Conservation (phyloP, 2,329 filamentous ascomycete genomes). For the Monilinia aucupariae region DNA sequence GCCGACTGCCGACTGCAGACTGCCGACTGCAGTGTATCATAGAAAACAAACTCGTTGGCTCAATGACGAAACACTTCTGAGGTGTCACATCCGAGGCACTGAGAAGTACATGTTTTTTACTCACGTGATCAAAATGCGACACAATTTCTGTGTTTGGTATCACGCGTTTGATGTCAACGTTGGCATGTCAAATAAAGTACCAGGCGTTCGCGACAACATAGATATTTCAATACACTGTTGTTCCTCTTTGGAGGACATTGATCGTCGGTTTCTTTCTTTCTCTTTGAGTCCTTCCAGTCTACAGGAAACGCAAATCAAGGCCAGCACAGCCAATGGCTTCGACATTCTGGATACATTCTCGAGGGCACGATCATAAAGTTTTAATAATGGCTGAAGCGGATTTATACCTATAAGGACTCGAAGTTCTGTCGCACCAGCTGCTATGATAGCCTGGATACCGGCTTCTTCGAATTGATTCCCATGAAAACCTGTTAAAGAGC, state of each 20-base stretch:
- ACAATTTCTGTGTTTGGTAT: background rate
- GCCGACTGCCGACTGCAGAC: no score
- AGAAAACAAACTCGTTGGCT: background rate
- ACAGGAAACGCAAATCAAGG: constrained; percentile 32
- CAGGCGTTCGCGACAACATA: background rate
- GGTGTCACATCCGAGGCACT: background rate
- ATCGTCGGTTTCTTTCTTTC: background rate
- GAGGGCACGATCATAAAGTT: constrained; percentile 34
- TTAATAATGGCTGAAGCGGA: constrained; percentile 28
- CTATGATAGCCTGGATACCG: constrained; percentile 27
- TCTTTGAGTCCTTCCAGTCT: background rate
- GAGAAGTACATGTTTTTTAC: background rate
- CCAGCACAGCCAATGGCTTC: constrained; percentile 44
- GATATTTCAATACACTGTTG: background rate
- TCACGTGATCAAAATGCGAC: background rate
- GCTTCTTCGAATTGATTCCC: constrained; percentile 23
- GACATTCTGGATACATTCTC: constrained; percentile 49
- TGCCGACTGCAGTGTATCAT: background rate
- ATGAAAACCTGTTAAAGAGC: constrained; percentile 9
- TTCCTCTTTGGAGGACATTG: background rate
- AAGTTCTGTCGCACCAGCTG: constrained; percentile 41
- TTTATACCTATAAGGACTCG: constrained; percentile 40
- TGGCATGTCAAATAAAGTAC: no score
- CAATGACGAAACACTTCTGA: background rate
- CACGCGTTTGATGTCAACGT: background rate